Base-by-base conservation (phyloP, 1,284 basidiomycete species). In the Taiwanofungus camphoratus region DNA sequence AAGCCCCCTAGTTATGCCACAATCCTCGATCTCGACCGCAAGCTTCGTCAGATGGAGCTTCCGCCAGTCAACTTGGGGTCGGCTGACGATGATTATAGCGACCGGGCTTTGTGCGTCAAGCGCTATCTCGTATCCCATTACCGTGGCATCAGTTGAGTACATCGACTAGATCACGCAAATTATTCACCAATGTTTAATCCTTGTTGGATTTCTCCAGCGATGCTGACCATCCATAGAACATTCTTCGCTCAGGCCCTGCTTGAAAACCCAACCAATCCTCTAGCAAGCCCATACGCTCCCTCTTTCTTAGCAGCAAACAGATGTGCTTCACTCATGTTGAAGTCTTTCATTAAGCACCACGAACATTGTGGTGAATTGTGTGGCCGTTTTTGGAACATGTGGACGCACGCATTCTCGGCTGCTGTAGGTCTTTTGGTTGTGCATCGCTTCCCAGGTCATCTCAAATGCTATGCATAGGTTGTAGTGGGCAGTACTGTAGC, bases 231-330 rank as follows among this genome's bases (percentile, higher is more conserved):
- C 5, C 66, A 68, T 48, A 59, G 67, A 24, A 64, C 63, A 5
- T 68, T 60, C 56, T 69, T 70, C 48, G 63, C 67, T 5, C 62
- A 67, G 39, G 67, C 68, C 5, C 50, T 70, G 0, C 57, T 64
- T 6, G 66, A 70, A 37, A 51, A 67, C 35, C 68, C 68, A 4
- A 55, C 49, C 11, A 66, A 67, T 42, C 66, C 67, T 2, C 54
- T 69, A 12, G 54, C 64, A 19, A 66, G 65, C 44, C 64, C 58
- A 4, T 69, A 67, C 41, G 64, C 67, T 1, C 67, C 65, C 5
- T 69, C 67, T 3, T 67, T 69, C 56, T 55, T 70, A 3, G 61
- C 66, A 6, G 63, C 65, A 27, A 67, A 66, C 46, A 56, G 64
- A 9, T 62, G 64, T 22, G 63, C 68, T 36, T 64, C 61, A 12